Base-by-base conservation (phyloP, 208 protist genomes). In the Blechomonas ayalai region DNA sequence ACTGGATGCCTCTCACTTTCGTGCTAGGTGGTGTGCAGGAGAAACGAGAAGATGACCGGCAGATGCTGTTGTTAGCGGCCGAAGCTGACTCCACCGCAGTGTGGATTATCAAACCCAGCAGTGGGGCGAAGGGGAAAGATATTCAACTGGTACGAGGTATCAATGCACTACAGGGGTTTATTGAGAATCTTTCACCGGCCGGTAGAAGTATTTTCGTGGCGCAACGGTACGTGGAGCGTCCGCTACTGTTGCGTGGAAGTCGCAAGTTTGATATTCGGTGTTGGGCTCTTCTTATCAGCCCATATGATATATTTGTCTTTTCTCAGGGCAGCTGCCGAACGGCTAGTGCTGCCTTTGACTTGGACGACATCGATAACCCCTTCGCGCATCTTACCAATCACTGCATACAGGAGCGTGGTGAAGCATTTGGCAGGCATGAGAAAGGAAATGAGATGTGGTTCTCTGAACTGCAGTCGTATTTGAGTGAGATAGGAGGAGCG, bases 181-280 rank as follows among this genome's bases (percentile, higher is more conserved):
- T 95, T 18, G 55, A 56, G 12, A n/a, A n/a, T 13, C 29, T 54
- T n/a, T 23, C 43, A n/a, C 52, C 28, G 25, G 62, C 58, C 49
- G 58, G 59, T 3, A 27, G 48, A 3, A 28, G 25, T 3, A 41
- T 64, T 22, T 94, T 73, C 53, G 79, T 91, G 8, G 83, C 78
- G 37, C 90, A 96, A 70, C 55, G 65, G 5, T 96, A 96, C 55
- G 63, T 95, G 0, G 67, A 83, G 23, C 73, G 68, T 7, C 90
- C 90, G 41, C 62, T 96, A 34, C 65, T 96, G 25, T 49, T 90
- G 18, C 65, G 53, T 28, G 60, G 73, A 31, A 29, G 61, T 18
- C 70, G 87, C 25, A 96, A 96, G 67, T 96, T 96, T 53, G 87
- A 96, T 43, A 61, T 96, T 9, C 74, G 90, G 9, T 63, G 82